These are phyloP conservation scores for Pyracantha coccinea DNA, from an alignment of 331 rosid genomes.

Conservation along the genomic window DNA sequence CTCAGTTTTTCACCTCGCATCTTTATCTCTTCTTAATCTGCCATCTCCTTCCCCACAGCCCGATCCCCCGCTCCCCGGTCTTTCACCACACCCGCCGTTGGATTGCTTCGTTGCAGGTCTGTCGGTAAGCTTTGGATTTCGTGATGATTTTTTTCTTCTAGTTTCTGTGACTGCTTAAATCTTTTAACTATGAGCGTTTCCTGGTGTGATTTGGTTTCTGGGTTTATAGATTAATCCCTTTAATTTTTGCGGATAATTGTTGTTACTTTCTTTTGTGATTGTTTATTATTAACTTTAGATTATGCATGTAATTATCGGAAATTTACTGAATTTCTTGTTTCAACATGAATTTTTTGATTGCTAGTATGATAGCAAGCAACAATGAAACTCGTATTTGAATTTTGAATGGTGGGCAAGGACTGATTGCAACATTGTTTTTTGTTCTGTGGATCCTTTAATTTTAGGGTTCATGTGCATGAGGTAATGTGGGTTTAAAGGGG, in stretches of 20 bases:
- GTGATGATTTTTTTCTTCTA: not conserved
- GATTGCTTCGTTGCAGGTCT: not conserved
- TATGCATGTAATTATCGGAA: not conserved
- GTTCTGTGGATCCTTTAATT: not conserved
- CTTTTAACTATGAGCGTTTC: not conserved
- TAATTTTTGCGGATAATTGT: not conserved
- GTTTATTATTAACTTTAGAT: not conserved
- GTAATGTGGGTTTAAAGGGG: not conserved
- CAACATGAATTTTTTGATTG: not conserved
- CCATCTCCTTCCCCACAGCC: not conserved
- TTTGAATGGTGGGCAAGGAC: not conserved
- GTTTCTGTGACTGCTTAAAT: not conserved
- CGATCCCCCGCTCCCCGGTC: not conserved
- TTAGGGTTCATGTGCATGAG: not conserved
- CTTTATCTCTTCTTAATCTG: not conserved
- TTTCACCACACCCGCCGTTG: not conserved
- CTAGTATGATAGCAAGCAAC: not conserved
- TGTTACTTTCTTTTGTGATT: not conserved
- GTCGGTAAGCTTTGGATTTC: not conserved
- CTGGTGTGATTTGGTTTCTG: not conserved
- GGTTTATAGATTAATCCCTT: not conserved
- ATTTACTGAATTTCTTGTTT: not conserved
- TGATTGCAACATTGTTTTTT: not conserved
- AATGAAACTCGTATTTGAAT: not conserved
- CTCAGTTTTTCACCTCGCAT: not conserved